Evolutionary conservation across 164 flowering plant genomes (phyloP).

Genomic region (Warburgia ugandensis): DNA sequence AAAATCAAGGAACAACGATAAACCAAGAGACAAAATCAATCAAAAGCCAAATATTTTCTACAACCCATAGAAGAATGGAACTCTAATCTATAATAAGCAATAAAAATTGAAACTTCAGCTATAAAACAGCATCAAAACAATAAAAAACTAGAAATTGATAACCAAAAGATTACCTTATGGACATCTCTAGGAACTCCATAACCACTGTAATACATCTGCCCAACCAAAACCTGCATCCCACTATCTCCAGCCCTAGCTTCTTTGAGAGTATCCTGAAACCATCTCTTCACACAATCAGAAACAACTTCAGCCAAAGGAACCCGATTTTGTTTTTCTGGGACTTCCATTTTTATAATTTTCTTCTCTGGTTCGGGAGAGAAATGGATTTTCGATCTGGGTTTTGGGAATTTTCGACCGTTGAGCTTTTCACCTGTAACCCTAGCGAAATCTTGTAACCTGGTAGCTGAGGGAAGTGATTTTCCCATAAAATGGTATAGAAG

Average conservation of each 20-base stretch:
- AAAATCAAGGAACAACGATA: no score
- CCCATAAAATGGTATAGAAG: no score
- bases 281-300: conserved; percentile 60
- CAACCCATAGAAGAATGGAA: no score
- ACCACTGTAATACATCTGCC: conserved; percentile 88
- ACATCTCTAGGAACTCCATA: conserved; percentile 70
- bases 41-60: no score
- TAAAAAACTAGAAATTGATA: not conserved
- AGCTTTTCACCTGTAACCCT: conserved; percentile 6
- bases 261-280: conserved; percentile 81
- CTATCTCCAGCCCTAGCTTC: conserved; percentile 81
- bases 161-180: conserved; percentile 42
- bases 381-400: conserved; percentile 13
- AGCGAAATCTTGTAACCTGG: conserved; percentile 12
- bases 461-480: conserved; percentile 22
- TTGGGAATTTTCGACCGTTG: conserved; percentile 3
- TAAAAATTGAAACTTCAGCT: no score
- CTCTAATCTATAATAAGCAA: no score
- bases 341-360: conserved; percentile 13
- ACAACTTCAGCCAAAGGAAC: conserved; percentile 63
- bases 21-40: no score
- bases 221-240: conserved; percentile 80
- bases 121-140: not conserved
- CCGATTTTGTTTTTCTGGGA: conserved; percentile 16
- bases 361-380: conserved; percentile 4